Evolutionary conservation across 352 stramenopile genomes (phyloP), one percentile per base, ranked within the genome.

Genomic region (Elongisporangium senticosum): DNA sequence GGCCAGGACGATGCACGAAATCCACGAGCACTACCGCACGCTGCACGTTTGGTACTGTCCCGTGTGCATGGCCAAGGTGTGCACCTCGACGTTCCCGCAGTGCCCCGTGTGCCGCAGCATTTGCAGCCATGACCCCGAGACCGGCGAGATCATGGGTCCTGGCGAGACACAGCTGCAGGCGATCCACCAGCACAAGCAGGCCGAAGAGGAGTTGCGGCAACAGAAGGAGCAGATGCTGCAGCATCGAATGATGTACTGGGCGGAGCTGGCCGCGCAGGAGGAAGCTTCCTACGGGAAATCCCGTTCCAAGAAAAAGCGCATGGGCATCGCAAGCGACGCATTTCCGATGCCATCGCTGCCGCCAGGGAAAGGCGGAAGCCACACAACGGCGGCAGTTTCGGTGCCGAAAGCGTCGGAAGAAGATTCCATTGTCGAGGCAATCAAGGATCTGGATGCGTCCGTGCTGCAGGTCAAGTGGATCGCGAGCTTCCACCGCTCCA

Each of bases 31-130:
- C 57, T 86, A 85, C 53, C 71, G 79, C 17, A 67, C 68, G 7
- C 19, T 62, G 13, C 83, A 93, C 62, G 57, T 84, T 4, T 93
- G 83, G 83, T 91, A 86, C 59, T 93, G 81, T 52, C 81, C 83
- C 7, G 83, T 93, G 54, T 93, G 83, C 26, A 69, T 85, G 57
- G 68, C 79, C 52, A 87, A 81, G 54, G 72, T 89, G 1, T 81
- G 67, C 40, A 88, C 71, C 17, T 85, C 72, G 33, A 88, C 79
- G 37, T 91, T 90, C 49, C 83, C 81, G 3, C 57, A 22, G 0
- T 93, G 81, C 51, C 78, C 81, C 33, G 67, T 88, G 47, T 93
- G 83, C 59, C 66, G 48, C 7, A 89, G 77, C 59, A 58, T 74
- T 11, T 91, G 81, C 54, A 85, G 74, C 53, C 75, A 86, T 56